Conservation (phyloP, 345 rosid species). For the Raphanus sativus region DNA sequence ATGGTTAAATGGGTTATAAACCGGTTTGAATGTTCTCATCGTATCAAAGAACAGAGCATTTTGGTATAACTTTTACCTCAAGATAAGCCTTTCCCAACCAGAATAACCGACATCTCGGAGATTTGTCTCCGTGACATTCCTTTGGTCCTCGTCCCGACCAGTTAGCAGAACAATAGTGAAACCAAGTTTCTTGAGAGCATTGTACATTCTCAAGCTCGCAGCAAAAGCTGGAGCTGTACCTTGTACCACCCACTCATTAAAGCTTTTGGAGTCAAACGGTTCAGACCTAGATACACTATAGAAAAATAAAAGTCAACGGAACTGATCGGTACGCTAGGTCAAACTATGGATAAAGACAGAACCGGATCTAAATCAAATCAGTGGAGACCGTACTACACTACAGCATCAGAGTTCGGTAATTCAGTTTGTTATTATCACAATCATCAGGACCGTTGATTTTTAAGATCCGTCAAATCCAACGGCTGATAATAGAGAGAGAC, state of each 20-base stretch:
- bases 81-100: constrained; percentile 66
- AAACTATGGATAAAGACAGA: neutral
- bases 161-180: constrained; percentile 66
- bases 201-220: constrained; percentile 63
- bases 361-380: neutral
- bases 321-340: neutral
- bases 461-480: constrained; percentile 9
- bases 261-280: constrained; percentile 46
- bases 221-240: constrained; percentile 38
- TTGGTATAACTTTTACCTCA: constrained; percentile 53
- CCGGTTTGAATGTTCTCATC: neutral
- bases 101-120: constrained; percentile 58
- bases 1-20: neutral
- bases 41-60: constrained; percentile 29
- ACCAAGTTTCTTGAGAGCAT: constrained; percentile 59
- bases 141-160: constrained; percentile 65
- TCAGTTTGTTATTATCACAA: neutral
- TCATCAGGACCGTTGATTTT: constrained; percentile 6
- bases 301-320: neutral
- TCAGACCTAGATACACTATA: constrained; percentile 47
- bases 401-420: neutral
- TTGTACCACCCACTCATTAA: constrained; percentile 28
- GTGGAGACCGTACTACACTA: neutral
- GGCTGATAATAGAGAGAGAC: constrained; percentile 6
- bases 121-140: constrained; percentile 56